These are phyloP conservation scores for Eimeria necatrix DNA, from an alignment of 169 alveolate genomes.

Conservation along the genomic window DNA sequence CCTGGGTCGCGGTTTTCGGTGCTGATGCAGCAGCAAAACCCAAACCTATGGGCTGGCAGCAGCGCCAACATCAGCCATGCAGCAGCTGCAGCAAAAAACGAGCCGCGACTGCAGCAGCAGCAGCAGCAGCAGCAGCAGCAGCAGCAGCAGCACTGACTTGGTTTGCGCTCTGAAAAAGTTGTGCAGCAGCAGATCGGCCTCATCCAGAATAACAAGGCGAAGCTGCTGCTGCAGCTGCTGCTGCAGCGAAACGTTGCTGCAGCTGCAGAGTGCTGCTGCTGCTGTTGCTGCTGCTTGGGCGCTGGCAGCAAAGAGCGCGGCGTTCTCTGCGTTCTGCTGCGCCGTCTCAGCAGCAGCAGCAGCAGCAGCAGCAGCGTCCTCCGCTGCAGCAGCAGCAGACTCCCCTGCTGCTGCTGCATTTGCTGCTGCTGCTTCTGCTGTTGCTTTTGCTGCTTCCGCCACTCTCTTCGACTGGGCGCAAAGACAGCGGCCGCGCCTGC, in stretches of 20 bases:
- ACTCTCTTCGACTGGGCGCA: not conserved
- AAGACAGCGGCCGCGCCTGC: not conserved
- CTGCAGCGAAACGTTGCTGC: conserved; percentile 2
- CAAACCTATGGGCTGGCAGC: not conserved
- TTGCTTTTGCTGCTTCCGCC: not conserved
- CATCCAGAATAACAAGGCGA: conserved; percentile 79
- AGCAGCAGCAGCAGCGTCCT: not conserved
- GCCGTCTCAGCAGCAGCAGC: not conserved
- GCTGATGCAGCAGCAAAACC: not conserved
- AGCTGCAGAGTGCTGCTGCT: not conserved
- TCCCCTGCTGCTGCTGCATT: not conserved
- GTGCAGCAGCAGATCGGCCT: conserved; percentile 84
- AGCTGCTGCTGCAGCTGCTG: conserved; percentile 32
- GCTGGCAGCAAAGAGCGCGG: not conserved
- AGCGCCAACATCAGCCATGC: not conserved
- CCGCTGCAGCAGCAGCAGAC: conserved; percentile 35
- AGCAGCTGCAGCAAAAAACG: not conserved
- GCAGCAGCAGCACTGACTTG: not conserved
- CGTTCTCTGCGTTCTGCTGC: not conserved
- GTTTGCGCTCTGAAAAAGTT: conserved; percentile 75
- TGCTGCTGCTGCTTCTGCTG: conserved; percentile 12
- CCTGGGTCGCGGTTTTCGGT: not conserved
- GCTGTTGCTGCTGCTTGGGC: conserved; percentile 25
- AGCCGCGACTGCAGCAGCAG: not conserved
- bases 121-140: too few relatives aligned